Evolutionary conservation across 495 filamentous ascomycete species (phyloP).

Genomic region (Apodospora peruviana): DNA sequence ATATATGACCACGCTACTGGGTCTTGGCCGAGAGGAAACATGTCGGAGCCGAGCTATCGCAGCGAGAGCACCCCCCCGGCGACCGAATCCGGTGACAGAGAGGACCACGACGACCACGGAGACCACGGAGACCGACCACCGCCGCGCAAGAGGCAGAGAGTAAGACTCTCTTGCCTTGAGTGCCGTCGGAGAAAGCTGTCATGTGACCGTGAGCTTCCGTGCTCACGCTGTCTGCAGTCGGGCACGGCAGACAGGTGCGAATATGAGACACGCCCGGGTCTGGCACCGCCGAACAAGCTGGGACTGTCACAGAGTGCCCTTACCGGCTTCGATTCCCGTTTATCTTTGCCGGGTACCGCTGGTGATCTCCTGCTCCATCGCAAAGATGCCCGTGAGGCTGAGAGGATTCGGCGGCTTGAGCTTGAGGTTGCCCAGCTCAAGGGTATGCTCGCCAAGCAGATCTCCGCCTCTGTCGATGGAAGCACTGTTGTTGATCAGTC

Average conservation of each 20-base stretch:
- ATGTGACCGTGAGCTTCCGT: constrained; percentile 46
- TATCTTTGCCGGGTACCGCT: constrained; percentile 22
- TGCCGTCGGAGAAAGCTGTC: constrained; percentile 46
- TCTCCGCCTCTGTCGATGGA: constrained; percentile 23
- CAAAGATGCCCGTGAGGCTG: constrained; percentile 33
- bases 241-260: constrained; percentile 44
- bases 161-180: constrained; percentile 45
- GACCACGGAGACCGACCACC: constrained; percentile 27
- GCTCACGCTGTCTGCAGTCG: constrained; percentile 46
- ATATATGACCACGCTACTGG: too few species aligned
- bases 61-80: constrained; percentile 8
- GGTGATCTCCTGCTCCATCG: constrained; percentile 14
- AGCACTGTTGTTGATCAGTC: constrained; percentile 30
- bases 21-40: constrained; percentile 4
- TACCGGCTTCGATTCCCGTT: constrained; percentile 26
- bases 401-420: constrained; percentile 44
- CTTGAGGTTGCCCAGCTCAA: constrained; percentile 44
- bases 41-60: constrained; percentile 26
- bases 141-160: constrained; percentile 42
- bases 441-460: constrained; percentile 31
- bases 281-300: constrained; percentile 32
- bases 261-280: constrained; percentile 43
- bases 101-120: constrained; percentile 13
- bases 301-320: constrained; percentile 27
- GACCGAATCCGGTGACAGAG: constrained; percentile 1